Percentiles rank a stretch among this genome's conserved stretches.
Evolutionary conservation across 257 asterid species (phyloP).

Genomic region (Dorcoceras hygrometricum): DNA sequence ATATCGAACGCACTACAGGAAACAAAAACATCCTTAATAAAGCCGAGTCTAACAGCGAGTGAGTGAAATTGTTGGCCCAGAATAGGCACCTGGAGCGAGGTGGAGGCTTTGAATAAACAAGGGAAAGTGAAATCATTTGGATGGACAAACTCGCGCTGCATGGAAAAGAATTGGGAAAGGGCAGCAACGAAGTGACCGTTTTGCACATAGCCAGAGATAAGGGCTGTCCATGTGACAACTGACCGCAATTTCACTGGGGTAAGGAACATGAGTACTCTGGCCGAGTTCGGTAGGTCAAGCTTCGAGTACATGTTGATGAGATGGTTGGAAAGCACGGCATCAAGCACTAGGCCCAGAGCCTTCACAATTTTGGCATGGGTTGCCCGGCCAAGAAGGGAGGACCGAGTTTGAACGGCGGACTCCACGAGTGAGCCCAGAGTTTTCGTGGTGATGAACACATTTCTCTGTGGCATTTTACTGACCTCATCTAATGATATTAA

Average conservation of each 20-base stretch:
- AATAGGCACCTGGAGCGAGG: conserved; percentile 37
- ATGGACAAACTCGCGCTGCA: conserved; percentile 59
- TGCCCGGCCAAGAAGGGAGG: conserved; percentile 57
- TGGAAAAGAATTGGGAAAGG: conserved; percentile 40
- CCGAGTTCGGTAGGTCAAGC: conserved; percentile 58
- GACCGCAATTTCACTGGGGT: conserved; percentile 59
- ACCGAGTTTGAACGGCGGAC: conserved; percentile 56
- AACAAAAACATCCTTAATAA: conserved; percentile 59
- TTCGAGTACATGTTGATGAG: conserved; percentile 88
- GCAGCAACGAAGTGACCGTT: conserved; percentile 63
- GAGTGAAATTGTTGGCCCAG: conserved; percentile 71
- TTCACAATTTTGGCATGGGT: conserved; percentile 60
- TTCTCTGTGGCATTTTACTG: not conserved
- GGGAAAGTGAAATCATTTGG: conserved; percentile 92
- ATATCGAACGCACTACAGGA: conserved; percentile 80
- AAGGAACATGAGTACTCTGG: conserved; percentile 49
- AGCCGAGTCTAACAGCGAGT: conserved; percentile 45
- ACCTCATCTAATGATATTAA: too few species aligned
- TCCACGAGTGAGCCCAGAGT: conserved; percentile 57
- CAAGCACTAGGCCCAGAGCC: conserved; percentile 36
- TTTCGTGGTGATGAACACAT: conserved; percentile 36
- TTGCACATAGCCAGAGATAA: conserved; percentile 79
- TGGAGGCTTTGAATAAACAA: conserved; percentile 74
- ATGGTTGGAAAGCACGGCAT: conserved; percentile 66
- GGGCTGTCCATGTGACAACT: conserved; percentile 88